phyloP scores from a whole-genome alignment of 164 flowering plant species.

The Annona cherimola region DNA sequence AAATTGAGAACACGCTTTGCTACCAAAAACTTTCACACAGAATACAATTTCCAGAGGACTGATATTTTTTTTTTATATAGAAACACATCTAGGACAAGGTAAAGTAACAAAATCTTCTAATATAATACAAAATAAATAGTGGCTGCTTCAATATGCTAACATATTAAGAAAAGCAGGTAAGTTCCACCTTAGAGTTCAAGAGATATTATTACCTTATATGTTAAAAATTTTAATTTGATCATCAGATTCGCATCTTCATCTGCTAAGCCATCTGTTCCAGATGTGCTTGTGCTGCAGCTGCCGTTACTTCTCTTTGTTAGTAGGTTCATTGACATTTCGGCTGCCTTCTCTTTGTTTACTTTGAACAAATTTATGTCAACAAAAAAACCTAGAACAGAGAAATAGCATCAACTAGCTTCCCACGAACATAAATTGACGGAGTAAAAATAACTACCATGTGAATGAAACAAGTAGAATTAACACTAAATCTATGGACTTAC shows the following conservation, averaged over 20 bases:
- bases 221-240: constrained; percentile 90
- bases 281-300: constrained; percentile 18
- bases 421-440: neutral
- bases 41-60: no score
- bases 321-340: constrained; percentile 31
- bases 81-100: neutral
- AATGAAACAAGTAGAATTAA: no score
- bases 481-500: no score
- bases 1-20: no score
- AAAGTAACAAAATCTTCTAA: neutral
- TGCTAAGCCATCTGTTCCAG: constrained; percentile 52
- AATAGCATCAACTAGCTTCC: neutral
- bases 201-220: constrained; percentile 62
- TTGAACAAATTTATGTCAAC: constrained; percentile 85
- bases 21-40: no score
- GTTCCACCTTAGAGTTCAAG: neutral
- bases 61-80: no score
- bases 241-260: constrained; percentile 92
- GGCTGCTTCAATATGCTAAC: neutral
- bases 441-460: neutral
- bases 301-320: constrained; percentile 25
- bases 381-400: constrained; percentile 64
- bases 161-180: neutral
- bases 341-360: constrained; percentile 52
- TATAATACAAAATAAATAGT: no score